Evolutionary conservation across 306 rosid genomes (phyloP).

Genomic region (Crotalaria pallida): DNA sequence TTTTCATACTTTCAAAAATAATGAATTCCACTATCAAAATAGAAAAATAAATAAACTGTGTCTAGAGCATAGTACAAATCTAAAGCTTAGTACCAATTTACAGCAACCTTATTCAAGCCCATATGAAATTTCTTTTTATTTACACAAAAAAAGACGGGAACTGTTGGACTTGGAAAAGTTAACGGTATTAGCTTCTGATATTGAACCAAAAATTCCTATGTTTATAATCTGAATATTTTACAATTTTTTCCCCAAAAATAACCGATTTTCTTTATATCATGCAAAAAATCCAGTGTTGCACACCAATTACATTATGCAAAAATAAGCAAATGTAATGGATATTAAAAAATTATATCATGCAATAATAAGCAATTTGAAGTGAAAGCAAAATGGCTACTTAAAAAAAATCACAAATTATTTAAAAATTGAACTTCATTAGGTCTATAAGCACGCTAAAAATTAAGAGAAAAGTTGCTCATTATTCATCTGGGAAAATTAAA

Average conservation of each 20-base stretch:
- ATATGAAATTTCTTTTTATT: not conserved
- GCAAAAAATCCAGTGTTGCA: not conserved
- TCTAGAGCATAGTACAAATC: not conserved
- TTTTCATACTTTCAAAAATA: not conserved
- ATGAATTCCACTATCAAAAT: not conserved
- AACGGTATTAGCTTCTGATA: not conserved
- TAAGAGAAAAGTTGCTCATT: not conserved
- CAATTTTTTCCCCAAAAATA: not conserved
- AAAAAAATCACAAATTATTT: too few relatives aligned
- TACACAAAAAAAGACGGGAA: not conserved
- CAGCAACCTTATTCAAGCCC: not conserved
- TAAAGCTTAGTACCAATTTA: not conserved
- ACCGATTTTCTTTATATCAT: not conserved
- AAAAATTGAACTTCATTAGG: not conserved
- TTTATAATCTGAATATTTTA: not conserved
- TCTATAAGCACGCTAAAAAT: not conserved
- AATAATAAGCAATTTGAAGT: not conserved
- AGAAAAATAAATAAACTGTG: not conserved
- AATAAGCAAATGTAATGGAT: not conserved
- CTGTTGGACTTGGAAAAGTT: not conserved
- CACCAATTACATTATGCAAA: not conserved
- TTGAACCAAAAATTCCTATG: not conserved
- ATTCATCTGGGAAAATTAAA: not conserved
- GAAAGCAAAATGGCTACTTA: constrained; percentile 1
- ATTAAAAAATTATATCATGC: not conserved